These are phyloP conservation scores for Fusarium equiseti DNA, from an alignment of 2,329 filamentous ascomycete genomes.

Conservation along the genomic window DNA sequence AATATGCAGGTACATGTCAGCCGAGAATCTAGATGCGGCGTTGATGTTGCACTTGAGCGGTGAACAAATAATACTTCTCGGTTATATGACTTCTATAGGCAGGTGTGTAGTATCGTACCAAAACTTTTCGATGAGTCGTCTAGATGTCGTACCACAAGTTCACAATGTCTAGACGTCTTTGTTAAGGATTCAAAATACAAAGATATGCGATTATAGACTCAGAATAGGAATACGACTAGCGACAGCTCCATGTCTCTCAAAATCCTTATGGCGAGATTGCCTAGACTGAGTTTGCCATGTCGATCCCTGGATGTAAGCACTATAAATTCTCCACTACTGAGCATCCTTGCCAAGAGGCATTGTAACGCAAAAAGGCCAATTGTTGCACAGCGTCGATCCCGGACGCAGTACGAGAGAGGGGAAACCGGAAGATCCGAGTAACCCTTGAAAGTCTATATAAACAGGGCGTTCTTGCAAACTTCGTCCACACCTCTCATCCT, in stretches of 20 bases:
- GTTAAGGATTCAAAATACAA: too few species aligned
- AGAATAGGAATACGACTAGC: neutral
- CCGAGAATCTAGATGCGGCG: neutral
- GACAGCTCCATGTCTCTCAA: too few species aligned
- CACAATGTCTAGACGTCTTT: too few species aligned
- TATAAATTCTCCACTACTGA: neutral
- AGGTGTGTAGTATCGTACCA: neutral
- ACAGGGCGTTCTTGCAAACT: accelerated
- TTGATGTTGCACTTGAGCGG: neutral
- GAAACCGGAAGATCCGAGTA: neutral
- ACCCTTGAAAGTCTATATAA: neutral
- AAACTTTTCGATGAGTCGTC: accelerated
- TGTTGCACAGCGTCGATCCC: neutral
- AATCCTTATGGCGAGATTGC: neutral
- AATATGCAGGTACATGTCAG: neutral
- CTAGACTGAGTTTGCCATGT: too few species aligned
- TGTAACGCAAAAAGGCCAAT: neutral
- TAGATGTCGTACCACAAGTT: too few species aligned
- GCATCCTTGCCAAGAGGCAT: neutral
- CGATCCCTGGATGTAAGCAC: neutral
- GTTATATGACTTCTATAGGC: neutral
- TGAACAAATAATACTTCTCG: neutral
- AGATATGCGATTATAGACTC: neutral
- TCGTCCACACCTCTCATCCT: accelerated
- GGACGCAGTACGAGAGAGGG: neutral